Evolutionary conservation across 1,139 yeast genomes (phyloP).

Genomic region (Protomyces arabidopsidicola): DNA sequence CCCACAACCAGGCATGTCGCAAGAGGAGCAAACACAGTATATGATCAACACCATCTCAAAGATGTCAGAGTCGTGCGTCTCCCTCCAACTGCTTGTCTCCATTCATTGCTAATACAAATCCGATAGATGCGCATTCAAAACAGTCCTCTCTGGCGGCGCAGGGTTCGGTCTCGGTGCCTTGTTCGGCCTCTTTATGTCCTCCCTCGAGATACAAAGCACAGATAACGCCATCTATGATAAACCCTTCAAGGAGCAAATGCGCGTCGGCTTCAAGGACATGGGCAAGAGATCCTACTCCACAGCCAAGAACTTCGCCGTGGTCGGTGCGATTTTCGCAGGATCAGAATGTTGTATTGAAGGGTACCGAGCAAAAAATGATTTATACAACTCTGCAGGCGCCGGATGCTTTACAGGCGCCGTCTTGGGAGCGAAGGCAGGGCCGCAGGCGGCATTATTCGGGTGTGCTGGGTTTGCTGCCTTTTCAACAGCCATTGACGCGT

Average conservation of each 20-base stretch:
- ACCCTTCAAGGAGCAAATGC: slow-evolving; percentile 91
- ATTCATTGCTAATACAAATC: neutral
- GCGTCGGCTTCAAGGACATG: slow-evolving; percentile 86
- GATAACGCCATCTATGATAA: slow-evolving; percentile 57
- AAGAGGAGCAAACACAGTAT: slow-evolving; percentile 22
- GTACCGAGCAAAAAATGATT: slow-evolving; percentile 78
- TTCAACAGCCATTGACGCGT: slow-evolving; percentile 57
- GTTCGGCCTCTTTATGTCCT: slow-evolving; percentile 94
- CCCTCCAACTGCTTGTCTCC: neutral
- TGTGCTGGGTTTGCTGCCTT: slow-evolving; percentile 98
- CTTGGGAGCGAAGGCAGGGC: slow-evolving; percentile 85
- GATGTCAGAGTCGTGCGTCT: slow-evolving; percentile 8
- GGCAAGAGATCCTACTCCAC: slow-evolving; percentile 76
- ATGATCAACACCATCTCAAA: slow-evolving; percentile 20
- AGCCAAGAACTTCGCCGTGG: slow-evolving; percentile 91
- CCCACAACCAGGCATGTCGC: slow-evolving; percentile 26
- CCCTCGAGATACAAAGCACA: slow-evolving; percentile 53
- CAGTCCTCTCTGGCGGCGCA: slow-evolving; percentile 84
- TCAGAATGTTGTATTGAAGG: slow-evolving; percentile 86
- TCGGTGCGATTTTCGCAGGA: slow-evolving; percentile 90
- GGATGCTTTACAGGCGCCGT: slow-evolving; percentile 95
- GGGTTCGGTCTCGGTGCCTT: slow-evolving; percentile 96
- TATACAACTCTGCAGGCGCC: slow-evolving; percentile 85
- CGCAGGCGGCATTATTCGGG: slow-evolving; percentile 84
- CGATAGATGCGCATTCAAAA: slow-evolving; percentile 75